A percentile compares a stretch with the other conserved stretches of the same genome.
phyloP scores from a whole-genome alignment of 345 rosid species.

The Acer saccharum region DNA sequence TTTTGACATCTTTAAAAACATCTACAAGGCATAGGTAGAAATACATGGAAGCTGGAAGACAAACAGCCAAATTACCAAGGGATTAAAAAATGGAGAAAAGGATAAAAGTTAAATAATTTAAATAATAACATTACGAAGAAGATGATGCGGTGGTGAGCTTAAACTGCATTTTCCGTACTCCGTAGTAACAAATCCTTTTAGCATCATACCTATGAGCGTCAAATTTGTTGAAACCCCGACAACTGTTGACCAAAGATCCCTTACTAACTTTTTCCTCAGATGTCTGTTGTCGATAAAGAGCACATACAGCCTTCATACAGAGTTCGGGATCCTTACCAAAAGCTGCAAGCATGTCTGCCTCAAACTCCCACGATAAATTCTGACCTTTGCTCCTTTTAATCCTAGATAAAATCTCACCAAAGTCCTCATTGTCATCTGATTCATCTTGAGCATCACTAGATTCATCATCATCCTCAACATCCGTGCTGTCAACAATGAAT shows the following conservation, averaged over 20 bases:
- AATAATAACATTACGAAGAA: no score
- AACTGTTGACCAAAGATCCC: slow-evolving; percentile 41
- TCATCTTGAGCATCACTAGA: slow-evolving; percentile 31
- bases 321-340: slow-evolving; percentile 66
- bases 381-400: slow-evolving; percentile 52
- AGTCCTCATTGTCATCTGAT: slow-evolving; percentile 41
- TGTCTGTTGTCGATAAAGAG: slow-evolving; percentile 67
- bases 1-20: slow-evolving; percentile 47
- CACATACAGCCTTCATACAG: slow-evolving; percentile 89
- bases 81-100: no score
- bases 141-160: no score
- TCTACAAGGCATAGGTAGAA: slow-evolving; percentile 78
- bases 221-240: slow-evolving; percentile 67
- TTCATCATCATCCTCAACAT: slow-evolving; percentile 23
- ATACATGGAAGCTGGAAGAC: slow-evolving; percentile 61
- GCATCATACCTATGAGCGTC: slow-evolving; percentile 61
- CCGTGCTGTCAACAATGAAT: slow-evolving; percentile 53
- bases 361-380: slow-evolving; percentile 50
- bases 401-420: slow-evolving; percentile 39
- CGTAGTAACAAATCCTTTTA: no score
- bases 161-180: no score
- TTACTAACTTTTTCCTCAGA: slow-evolving; percentile 48
- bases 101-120: no score
- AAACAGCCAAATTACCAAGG: no score
- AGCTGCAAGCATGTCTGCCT: slow-evolving; percentile 71